Percentiles rank a stretch among this genome's conserved stretches.
These are phyloP conservation scores for Eucalyptus curtisii DNA, from an alignment of 345 rosid genomes.

Conservation along the genomic window DNA sequence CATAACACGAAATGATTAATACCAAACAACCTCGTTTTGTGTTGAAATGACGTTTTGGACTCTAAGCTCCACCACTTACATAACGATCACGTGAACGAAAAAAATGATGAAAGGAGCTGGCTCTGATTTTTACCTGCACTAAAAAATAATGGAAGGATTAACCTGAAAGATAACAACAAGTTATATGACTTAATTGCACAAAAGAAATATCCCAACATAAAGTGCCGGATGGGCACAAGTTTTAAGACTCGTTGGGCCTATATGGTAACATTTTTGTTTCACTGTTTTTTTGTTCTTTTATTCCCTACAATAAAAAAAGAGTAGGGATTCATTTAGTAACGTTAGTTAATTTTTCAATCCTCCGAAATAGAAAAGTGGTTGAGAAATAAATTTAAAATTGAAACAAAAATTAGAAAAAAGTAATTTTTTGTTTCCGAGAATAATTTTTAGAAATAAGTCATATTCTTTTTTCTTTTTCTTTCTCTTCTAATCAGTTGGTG, in stretches of 20 bases:
- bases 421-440: too few species aligned
- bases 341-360: rapidly evolving
- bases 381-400: rapidly evolving
- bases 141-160: too few species aligned
- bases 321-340: too few species aligned
- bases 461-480: too few species aligned
- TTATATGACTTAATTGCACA: neutral
- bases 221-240: neutral
- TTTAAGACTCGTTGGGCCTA: neutral
- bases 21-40: neutral
- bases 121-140: neutral
- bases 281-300: too few species aligned
- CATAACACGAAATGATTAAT: neutral
- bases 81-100: neutral
- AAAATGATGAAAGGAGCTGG: neutral
- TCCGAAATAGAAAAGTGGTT: rapidly evolving
- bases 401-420: too few species aligned
- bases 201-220: neutral
- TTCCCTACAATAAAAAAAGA: rapidly evolving
- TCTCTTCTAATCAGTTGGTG: rapidly evolving
- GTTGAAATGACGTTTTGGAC: neutral
- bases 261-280: too few species aligned
- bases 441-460: too few species aligned
- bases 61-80: neutral
- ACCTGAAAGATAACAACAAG: neutral